Base-by-base conservation (phyloP, 2,329 filamentous ascomycete genomes). In the Xylariaceae sp. region DNA sequence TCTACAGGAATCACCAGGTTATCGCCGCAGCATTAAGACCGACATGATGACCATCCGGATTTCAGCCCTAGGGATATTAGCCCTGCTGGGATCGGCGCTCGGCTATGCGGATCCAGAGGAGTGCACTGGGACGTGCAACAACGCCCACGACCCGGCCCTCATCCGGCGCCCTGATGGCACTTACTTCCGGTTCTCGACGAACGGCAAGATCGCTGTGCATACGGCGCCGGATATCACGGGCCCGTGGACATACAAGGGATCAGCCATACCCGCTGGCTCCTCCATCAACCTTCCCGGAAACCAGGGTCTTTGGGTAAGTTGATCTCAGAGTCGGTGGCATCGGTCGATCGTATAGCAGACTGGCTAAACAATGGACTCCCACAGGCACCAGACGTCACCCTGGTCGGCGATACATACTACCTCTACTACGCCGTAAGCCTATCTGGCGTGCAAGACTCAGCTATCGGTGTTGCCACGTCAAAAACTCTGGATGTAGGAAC, bases 371-470 rank as follows among this genome's bases (percentile, higher is more conserved):
- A 19, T 0, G 4, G 3, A 30, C 7, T 34, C 13, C 26, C 15
- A 8, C 39, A 84, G 83, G 85, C 85, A 1, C 86, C 86, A 0
- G 84, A 88, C 59, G 79, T 85, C 13, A 68, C 72, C 16, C 70
- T 79, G 15, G 73, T 87, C n/a, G 79, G 78, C 57, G 72, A 70
- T 50, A 72, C 77, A 5, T 86, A 84, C 70, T 78, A 84, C 62
- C 75, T 88, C n/a, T 87, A 85, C 75, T 86, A 87, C 68, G 74
- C 80, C 1, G 81, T 86, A n/a, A 83, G 78, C 34, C 72, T 77
- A 0, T 86, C 85, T 58, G 84, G 84, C 0, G 77, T 74, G 0
- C 82, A 86, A 58, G 70, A 75, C 66, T 84, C 80, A 0, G 80
- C 80, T 32, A 86, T 88, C 57, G 85, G 85, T 16, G 70, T 76